phyloP scores from a whole-genome alignment of 306 rosid genomes.

The Trifolium subterraneum region DNA sequence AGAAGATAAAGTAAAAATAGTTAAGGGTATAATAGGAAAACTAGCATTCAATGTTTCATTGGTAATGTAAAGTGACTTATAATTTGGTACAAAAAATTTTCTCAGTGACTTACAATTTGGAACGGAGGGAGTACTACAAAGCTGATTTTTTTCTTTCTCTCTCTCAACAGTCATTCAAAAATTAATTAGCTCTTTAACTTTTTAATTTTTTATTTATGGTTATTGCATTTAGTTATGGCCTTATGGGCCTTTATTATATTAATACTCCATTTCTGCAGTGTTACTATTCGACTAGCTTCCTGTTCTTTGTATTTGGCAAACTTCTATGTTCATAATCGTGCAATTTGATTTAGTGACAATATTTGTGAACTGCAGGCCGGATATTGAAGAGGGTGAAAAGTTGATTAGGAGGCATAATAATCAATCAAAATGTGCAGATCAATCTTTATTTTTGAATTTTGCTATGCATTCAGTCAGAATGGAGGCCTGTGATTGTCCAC shows the following conservation, averaged over 20 bases:
- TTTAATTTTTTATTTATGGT: background rate
- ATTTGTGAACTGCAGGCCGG: slow-evolving; percentile 69
- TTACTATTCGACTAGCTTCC: slow-evolving; percentile 6
- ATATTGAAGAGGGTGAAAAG: slow-evolving; percentile 94
- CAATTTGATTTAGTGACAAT: slow-evolving; percentile 27
- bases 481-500: slow-evolving; percentile 99
- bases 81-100: too few species aligned
- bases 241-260: slow-evolving; percentile 27
- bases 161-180: slow-evolving; percentile 11
- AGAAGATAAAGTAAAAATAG: too few species aligned
- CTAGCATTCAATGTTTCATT: too few species aligned
- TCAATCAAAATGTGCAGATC: slow-evolving; percentile 88
- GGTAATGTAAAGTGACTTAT: too few species aligned
- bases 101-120: too few species aligned
- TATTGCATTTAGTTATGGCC: slow-evolving; percentile 26
- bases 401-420: slow-evolving; percentile 78
- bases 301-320: background rate
- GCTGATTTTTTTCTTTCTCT: slow-evolving; percentile 14
- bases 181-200: slow-evolving; percentile 13
- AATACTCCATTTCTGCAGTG: slow-evolving; percentile 33
- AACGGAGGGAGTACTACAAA: too few species aligned
- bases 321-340: slow-evolving; percentile 13
- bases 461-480: slow-evolving; percentile 98
- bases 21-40: too few species aligned
- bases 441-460: slow-evolving; percentile 84